Conservation (phyloP, 129 eudicot genomes). For the Centaurea solstitialis region DNA sequence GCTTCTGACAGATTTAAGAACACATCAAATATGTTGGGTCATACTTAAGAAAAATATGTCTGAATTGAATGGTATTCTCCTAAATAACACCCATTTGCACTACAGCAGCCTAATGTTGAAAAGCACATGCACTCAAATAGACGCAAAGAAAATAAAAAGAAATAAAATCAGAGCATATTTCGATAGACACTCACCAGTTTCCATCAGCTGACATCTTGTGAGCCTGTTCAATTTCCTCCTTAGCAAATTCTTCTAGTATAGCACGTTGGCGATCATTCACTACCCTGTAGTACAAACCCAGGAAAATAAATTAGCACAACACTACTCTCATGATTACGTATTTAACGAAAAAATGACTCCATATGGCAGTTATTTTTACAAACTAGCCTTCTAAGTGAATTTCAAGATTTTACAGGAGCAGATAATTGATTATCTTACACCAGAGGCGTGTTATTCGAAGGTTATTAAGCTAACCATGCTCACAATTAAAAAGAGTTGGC, state of each 20-base stretch:
- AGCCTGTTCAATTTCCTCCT: constrained; percentile 66
- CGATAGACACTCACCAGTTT: constrained; percentile 59
- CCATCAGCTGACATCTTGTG: constrained; percentile 45
- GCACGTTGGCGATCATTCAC: constrained; percentile 87
- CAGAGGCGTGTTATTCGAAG: not conserved
- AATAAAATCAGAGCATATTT: not conserved
- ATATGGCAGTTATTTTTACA: not conserved
- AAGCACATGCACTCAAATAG: not conserved
- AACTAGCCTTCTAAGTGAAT: no score
- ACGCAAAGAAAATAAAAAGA: not conserved
- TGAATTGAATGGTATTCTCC: not conserved
- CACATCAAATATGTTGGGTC: not conserved
- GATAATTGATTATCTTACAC: not conserved
- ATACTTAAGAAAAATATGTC: no score
- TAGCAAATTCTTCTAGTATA: constrained; percentile 84
- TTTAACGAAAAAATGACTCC: not conserved
- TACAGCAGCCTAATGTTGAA: not conserved
- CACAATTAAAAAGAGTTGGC: not conserved
- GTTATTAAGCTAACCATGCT: not conserved
- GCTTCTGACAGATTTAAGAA: not conserved
- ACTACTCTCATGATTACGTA: not conserved
- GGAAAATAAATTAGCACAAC: not conserved
- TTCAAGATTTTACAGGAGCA: not conserved
- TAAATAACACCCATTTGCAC: not conserved
- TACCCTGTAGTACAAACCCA: constrained; percentile 43